Percentiles rank a stretch among this genome's conserved stretches.
Evolutionary conservation across 2,329 filamentous ascomycete species (phyloP).

Genomic region (Cladosporium oxysporum): DNA sequence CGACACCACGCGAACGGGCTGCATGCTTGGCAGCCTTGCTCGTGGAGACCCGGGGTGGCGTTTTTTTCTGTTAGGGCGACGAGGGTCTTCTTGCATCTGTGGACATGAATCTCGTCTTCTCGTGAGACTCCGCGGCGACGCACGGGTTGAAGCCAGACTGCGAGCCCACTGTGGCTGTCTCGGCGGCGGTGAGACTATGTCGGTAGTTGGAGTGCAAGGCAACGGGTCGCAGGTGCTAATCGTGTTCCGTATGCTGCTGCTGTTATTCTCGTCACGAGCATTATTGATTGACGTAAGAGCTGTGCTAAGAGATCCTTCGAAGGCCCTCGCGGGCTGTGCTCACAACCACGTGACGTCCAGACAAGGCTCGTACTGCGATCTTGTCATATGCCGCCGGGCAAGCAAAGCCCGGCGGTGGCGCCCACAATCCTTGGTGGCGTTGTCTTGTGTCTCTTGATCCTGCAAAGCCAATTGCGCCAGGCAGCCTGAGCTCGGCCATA

Average conservation of each 20-base stretch:
- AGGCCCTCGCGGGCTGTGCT: neutral
- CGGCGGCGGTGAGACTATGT: conserved; percentile 1
- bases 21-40: conserved; percentile 10
- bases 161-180: conserved; percentile 17
- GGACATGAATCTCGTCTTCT: neutral
- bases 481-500: neutral
- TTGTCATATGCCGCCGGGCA: conserved; percentile 1
- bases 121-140: neutral
- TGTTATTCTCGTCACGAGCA: conserved; percentile 4
- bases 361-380: neutral
- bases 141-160: neutral
- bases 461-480: neutral
- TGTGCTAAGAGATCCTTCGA: neutral
- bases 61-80: neutral
- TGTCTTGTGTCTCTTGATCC: conserved; percentile 13
- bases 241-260: neutral
- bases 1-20: conserved; percentile 6
- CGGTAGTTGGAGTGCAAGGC: neutral
- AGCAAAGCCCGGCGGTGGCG: neutral
- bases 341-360: neutral
- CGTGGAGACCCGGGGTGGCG: neutral
- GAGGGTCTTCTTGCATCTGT: neutral
- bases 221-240: conserved; percentile 4
- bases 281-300: conserved; percentile 4
- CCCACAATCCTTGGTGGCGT: conserved; percentile 7